A percentile compares a stretch with the other conserved stretches of the same genome.
Conservation (phyloP, 2,329 filamentous ascomycete species). For the Stagonosporopsis rhizophila region DNA sequence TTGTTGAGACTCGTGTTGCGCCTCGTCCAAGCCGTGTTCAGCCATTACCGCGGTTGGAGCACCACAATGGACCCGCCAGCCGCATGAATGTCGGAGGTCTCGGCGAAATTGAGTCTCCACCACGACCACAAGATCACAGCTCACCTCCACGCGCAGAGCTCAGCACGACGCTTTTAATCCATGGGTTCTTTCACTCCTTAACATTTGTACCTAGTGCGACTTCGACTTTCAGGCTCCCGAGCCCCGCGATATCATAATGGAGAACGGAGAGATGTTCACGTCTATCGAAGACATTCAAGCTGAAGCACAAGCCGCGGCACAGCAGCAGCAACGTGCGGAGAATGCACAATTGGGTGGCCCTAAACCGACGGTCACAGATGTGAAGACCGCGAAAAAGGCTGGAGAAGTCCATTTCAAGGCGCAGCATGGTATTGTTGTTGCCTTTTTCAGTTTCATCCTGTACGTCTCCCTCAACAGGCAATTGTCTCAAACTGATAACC, state of each 20-base stretch:
- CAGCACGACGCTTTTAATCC: constrained; percentile 8
- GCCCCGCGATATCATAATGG: constrained; percentile 37
- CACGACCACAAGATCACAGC: constrained; percentile 18
- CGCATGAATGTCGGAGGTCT: constrained; percentile 25
- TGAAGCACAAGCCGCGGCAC: constrained; percentile 45
- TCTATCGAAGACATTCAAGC: constrained; percentile 49
- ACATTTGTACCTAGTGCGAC: constrained; percentile 15
- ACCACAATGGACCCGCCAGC: constrained; percentile 24
- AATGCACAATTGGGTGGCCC: constrained; percentile 28
- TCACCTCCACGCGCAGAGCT: constrained; percentile 3
- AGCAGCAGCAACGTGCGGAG: constrained; percentile 26
- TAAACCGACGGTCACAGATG: constrained; percentile 34
- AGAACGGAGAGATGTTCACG: constrained; percentile 46
- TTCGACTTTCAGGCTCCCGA: not conserved
- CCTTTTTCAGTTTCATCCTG: constrained; percentile 74
- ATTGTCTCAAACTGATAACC: constrained; percentile 14
- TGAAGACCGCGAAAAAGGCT: constrained; percentile 47
- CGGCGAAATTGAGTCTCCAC: constrained; percentile 30
- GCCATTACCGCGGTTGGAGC: constrained; percentile 16
- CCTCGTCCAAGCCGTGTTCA: constrained; percentile 12
- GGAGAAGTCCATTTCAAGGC: constrained; percentile 61
- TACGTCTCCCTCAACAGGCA: constrained; percentile 38
- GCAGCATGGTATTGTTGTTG: constrained; percentile 60
- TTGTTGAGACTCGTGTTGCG: constrained; percentile 6
- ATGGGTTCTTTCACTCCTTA: constrained; percentile 34